A percentile compares a stretch with the other conserved stretches of the same genome.
phyloP scores from a whole-genome alignment of 2,329 filamentous ascomycete genomes.

The Fusarium graminum region DNA sequence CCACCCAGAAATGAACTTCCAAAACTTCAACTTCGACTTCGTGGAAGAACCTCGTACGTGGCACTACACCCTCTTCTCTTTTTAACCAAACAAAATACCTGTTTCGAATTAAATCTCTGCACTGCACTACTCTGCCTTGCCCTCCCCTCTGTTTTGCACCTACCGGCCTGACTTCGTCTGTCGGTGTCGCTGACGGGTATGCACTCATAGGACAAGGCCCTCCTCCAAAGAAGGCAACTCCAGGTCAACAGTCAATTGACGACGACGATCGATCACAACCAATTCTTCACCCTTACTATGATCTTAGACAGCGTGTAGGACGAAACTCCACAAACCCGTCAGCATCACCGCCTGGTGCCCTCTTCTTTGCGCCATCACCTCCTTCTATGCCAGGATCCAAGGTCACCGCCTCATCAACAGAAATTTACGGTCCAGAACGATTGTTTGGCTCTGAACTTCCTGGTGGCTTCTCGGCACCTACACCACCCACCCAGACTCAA shows the following conservation, averaged over 20 bases:
- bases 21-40: conserved; percentile 54
- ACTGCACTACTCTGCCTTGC: conserved; percentile 5
- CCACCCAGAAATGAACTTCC: conserved; percentile 56
- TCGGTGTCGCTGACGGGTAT: conserved; percentile 38
- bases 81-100: conserved; percentile 1
- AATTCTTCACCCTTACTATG: conserved; percentile 47
- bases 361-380: conserved; percentile 56
- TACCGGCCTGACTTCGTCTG: conserved; percentile 30
- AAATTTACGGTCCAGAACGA: conserved; percentile 61
- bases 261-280: conserved; percentile 47
- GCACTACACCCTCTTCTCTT: conserved; percentile 26
- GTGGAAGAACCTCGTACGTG: conserved; percentile 56
- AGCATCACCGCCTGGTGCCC: conserved; percentile 53
- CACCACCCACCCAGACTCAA: conserved; percentile 33
- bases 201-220: conserved; percentile 45
- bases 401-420: conserved; percentile 52
- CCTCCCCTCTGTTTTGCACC: conserved; percentile 8
- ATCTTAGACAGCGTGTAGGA: conserved; percentile 44
- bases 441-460: conserved; percentile 53
- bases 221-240: conserved; percentile 41
- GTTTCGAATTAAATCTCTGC: not conserved
- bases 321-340: conserved; percentile 42
- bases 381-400: conserved; percentile 50
- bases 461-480: conserved; percentile 39
- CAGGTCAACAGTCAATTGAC: conserved; percentile 39